Base-by-base conservation (phyloP, 2,329 filamentous ascomycete genomes). In the Drechslerella stenobrocha region DNA sequence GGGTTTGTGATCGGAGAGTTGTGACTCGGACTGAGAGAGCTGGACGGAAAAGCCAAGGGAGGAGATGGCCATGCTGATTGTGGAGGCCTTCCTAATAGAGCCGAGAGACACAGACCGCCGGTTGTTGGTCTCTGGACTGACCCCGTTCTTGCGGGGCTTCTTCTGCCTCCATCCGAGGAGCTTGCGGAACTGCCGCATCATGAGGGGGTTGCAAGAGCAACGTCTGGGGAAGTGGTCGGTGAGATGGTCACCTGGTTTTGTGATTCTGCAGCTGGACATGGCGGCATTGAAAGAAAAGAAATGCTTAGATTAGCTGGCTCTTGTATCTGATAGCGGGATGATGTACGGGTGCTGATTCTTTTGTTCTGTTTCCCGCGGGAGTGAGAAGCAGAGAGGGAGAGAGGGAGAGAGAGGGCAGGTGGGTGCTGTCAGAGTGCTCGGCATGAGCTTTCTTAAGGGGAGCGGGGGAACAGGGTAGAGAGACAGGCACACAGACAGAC, bases 91-190 rank as follows among this genome's bases (percentile, higher is more conserved):
- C 40, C 63, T 42, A 30, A 67, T 60, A 13, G 63, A 67, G 13
- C 55, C 45, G 28, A 60, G 35, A 30, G 63, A 67, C 6, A 56
- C 55, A 2, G 63, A 56, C 11, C 63, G 63, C 24, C 63, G 45
- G 55, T 51, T 59, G 51, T 51, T 53, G 11, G 44, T 47, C 45
- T 65, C 60, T 37, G 52, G 40, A 24, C 15, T 52, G 30, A 23
- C 46, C 32, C 35, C 50, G 26, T 59, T 67, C 51, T 67, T 67
- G 34, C 63, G 63, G 23, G 63, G 63, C 34, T 67, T 67, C 63
- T 67, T 67, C 63, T 67, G 63, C 47, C 59, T 67, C 63, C 63
- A 67, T 13, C 63, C 55, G 50, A 67, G 63, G 55, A 67, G 63
- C 46, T 67, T 67, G 48, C 63, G 55, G 30, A 60, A 67, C 63